phyloP scores from a whole-genome alignment of 2,329 filamentous ascomycete species.

The Trichoderma pleuroti region DNA sequence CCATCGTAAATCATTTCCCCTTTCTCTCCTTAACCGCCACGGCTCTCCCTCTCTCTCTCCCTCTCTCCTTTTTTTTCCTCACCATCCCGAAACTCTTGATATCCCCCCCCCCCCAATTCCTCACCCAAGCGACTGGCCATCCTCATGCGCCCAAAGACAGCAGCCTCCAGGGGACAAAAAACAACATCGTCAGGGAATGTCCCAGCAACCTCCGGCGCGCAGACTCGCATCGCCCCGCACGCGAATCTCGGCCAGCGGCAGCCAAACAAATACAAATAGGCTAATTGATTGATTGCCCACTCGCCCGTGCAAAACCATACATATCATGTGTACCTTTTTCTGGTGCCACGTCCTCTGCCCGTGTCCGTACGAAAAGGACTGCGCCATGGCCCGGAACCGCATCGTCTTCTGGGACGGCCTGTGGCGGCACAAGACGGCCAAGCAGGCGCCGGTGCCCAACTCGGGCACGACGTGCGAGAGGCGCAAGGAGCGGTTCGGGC shows the following conservation, averaged over 20 bases:
- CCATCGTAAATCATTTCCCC: constrained; percentile 7
- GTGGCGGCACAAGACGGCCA: constrained; percentile 11
- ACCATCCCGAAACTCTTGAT: background rate
- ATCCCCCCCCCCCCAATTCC: background rate
- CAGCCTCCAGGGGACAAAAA: background rate
- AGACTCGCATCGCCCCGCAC: constrained; percentile 13
- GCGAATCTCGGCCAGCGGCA: background rate
- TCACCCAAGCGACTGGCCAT: background rate
- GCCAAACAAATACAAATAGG: background rate
- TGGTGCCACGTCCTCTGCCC: constrained; percentile 15
- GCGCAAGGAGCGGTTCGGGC: background rate
- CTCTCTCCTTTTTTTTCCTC: background rate
- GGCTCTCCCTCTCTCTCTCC: background rate
- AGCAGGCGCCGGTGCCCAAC: constrained; percentile 8
- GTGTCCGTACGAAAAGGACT: constrained; percentile 15
- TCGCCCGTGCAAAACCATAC: background rate
- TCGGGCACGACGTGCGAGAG: constrained; percentile 10
- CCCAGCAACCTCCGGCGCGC: background rate
- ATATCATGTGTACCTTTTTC: constrained; percentile 17
- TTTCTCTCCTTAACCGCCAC: background rate
- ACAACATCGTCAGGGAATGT: constrained; percentile 8
- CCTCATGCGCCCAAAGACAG: background rate
- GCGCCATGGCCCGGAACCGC: constrained; percentile 3
- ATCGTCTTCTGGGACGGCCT: constrained; percentile 10
- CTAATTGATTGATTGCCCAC: background rate